A percentile compares a stretch with the other conserved stretches of the same genome.
Evolutionary conservation across 228 moss, liverwort and hornwort genomes (phyloP).

Genomic region (Sphagnum fallax): DNA sequence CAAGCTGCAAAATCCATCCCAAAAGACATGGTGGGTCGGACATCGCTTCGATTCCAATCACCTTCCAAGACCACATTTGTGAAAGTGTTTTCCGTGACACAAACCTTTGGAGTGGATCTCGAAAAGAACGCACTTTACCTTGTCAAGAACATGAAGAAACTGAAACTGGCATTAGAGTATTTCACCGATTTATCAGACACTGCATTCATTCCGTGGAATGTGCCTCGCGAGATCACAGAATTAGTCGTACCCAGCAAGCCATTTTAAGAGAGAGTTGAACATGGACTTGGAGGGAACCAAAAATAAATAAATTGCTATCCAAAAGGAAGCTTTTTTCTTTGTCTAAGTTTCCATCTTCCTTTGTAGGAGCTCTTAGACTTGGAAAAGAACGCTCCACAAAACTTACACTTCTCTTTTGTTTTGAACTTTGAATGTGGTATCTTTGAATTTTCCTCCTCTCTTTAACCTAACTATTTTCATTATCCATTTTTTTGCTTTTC

Average conservation of each 20-base stretch:
- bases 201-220: conserved; percentile 40
- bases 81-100: conserved; percentile 45
- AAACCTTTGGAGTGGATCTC: conserved; percentile 67
- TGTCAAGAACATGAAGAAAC: conserved; percentile 54
- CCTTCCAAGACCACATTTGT: conserved; percentile 57
- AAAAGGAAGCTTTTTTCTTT: too few species aligned
- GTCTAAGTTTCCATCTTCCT: too few species aligned
- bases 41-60: conserved; percentile 38
- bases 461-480: too few species aligned
- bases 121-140: conserved; percentile 68
- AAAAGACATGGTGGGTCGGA: conserved; percentile 23
- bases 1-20: conserved; percentile 48
- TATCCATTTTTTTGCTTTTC: too few species aligned
- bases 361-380: too few species aligned
- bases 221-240: conserved; percentile 66
- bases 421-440: too few species aligned
- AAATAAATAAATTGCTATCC: too few species aligned
- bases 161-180: conserved; percentile 46
- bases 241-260: conserved; percentile 74
- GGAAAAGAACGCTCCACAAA: too few species aligned
- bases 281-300: too few species aligned
- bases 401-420: too few species aligned
- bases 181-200: conserved; percentile 31
- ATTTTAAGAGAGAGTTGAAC: conserved; percentile 15
- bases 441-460: too few species aligned